Evolutionary conservation across 345 rosid species (phyloP), one percentile per base, ranked within the genome.

Genomic region (Litchi chinensis): DNA sequence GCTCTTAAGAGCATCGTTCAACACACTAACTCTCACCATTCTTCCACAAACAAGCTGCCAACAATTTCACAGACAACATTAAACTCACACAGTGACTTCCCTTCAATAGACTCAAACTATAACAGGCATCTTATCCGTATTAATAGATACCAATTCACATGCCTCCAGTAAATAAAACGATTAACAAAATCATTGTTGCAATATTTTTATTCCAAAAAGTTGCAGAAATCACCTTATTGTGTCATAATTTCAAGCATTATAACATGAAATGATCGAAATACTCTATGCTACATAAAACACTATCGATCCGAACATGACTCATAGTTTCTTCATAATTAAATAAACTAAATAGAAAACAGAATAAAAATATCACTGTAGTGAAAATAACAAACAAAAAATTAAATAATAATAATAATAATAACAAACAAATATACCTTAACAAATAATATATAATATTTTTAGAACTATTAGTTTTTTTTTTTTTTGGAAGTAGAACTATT

Each of bases 1-100:
- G 85, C 93, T 85, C 92, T 93, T 91, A 43, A 93, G 90, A 54
- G 97, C 95, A 87, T 93, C 97, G 76, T 93, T 93, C 82, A 93
- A 83, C 40, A 93, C 97, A 40, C 97, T 93, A 57, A 91, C 85
- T 70, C 95, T 81, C 88, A 91, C 97, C 97, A 93, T 93, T 52
- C 50, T 88, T 64, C 77, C 60, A 67, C 68, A 18, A 40, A 43
- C 44, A 60, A 81, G 72, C 72, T 85, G 81, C 75, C 67, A 68
- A 8, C 10, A 37, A 50, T 12, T 24, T 64, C 56, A 68, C 12
- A 32, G 59, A 1, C 39, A 76, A 46, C 2, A 74, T 46, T 3
- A 3, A 65, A 48, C 15, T 54, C 48, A 15, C n/a, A 10, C 16
- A 46, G 50, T 9, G 50, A 46, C 50, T 32, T 71, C 65, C 5